phyloP scores from a whole-genome alignment of 495 filamentous ascomycete genomes.

The Penicillium bialowiezense region DNA sequence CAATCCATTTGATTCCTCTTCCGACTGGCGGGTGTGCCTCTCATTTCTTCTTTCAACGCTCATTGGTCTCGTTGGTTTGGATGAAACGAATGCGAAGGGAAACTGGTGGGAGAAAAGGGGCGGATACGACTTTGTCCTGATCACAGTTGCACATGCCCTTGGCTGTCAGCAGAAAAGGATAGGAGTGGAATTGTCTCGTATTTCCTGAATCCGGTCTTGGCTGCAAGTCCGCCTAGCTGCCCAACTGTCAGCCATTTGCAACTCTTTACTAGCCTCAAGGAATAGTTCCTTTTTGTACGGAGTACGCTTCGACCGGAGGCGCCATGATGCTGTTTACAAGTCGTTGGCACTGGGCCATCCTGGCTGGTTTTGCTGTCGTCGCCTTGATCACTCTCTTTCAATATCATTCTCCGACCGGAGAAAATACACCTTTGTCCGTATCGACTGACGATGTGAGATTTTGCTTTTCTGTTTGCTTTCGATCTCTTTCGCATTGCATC shows the following conservation, averaged over 20 bases:
- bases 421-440: not conserved
- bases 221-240: not conserved
- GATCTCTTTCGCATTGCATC: not conserved
- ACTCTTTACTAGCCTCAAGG: not conserved
- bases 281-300: no score
- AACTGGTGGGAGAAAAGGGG: not conserved
- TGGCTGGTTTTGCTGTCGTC: constrained; percentile 4
- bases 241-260: not conserved
- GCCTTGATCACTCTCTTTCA: constrained; percentile 8
- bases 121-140: not conserved
- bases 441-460: not conserved
- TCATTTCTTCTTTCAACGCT: not conserved
- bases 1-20: not conserved
- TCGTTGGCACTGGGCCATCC: constrained; percentile 16
- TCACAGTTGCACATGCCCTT: not conserved
- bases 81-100: no score
- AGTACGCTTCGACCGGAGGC: no score
- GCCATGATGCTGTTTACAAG: not conserved
- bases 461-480: not conserved
- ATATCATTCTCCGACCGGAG: not conserved
- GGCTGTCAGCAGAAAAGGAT: not conserved
- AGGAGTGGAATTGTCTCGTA: not conserved
- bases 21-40: not conserved
- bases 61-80: not conserved
- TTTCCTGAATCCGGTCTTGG: not conserved